These are phyloP conservation scores for Aspergillus sparsus DNA, from an alignment of 495 filamentous ascomycete genomes.

Conservation along the genomic window DNA sequence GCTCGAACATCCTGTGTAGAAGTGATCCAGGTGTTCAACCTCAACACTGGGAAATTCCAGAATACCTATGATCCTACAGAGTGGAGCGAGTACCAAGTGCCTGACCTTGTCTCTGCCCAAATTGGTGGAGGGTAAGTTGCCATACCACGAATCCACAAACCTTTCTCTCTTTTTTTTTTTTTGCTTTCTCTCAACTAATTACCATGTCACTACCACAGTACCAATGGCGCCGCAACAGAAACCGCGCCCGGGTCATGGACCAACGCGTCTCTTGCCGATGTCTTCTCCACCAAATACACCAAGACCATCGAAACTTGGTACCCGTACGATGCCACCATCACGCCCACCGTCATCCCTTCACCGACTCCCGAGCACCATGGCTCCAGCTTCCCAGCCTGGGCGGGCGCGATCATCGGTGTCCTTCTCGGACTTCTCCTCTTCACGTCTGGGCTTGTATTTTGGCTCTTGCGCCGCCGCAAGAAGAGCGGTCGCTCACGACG, in stretches of 20 bases:
- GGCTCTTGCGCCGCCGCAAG: slow-evolving; percentile 56
- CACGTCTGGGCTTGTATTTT: slow-evolving; percentile 55
- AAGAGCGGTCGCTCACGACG: background rate
- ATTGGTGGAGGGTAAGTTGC: slow-evolving; percentile 62
- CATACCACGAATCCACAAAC: no score
- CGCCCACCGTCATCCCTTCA: background rate
- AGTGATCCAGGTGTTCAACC: slow-evolving; percentile 63
- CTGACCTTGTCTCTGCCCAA: slow-evolving; percentile 50
- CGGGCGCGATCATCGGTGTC: slow-evolving; percentile 62
- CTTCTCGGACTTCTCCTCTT: slow-evolving; percentile 68
- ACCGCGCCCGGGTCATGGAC: slow-evolving; percentile 53
- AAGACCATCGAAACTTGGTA: slow-evolving; percentile 58
- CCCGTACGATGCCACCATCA: slow-evolving; percentile 51
- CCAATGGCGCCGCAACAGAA: slow-evolving; percentile 59
- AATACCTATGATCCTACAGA: slow-evolving; percentile 58
- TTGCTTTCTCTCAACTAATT: no score
- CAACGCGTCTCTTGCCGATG: slow-evolving; percentile 44
- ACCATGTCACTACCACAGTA: background rate
- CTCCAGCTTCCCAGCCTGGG: slow-evolving; percentile 31
- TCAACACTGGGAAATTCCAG: slow-evolving; percentile 60
- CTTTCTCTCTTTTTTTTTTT: no score
- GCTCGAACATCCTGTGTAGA: slow-evolving; percentile 46
- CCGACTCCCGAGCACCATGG: background rate
- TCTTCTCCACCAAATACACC: slow-evolving; percentile 61
- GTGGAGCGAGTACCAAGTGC: slow-evolving; percentile 63